Evolutionary conservation across 2,329 filamentous ascomycete species (phyloP).

Genomic region (Stromatinia cepivora): DNA sequence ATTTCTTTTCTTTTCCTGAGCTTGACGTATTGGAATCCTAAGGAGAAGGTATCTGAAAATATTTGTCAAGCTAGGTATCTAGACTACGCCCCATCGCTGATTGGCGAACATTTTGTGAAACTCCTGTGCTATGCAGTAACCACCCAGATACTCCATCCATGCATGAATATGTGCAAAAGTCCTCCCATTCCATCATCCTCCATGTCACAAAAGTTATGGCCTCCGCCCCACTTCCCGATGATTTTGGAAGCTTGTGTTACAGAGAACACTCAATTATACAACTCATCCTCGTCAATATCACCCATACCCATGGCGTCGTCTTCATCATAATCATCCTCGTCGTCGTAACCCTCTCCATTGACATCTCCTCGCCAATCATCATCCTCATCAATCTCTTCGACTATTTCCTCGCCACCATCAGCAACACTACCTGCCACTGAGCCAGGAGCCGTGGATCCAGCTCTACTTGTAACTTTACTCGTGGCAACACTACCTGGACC

Average conservation of each 20-base stretch:
- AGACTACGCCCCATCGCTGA: background rate
- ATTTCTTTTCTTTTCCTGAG: background rate
- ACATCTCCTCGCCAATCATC: constrained; percentile 17
- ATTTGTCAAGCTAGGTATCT: background rate
- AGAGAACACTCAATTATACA: background rate
- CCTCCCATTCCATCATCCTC: background rate
- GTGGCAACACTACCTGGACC: constrained; percentile 53
- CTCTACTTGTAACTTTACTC: constrained; percentile 44
- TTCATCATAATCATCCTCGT: constrained; percentile 19
- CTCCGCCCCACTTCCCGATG: background rate
- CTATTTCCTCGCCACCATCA: background rate
- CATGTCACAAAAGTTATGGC: background rate
- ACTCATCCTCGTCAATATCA: constrained; percentile 19
- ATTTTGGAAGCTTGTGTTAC: background rate
- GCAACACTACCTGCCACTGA: constrained; percentile 25
- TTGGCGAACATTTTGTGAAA: background rate
- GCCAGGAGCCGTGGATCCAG: constrained; percentile 24
- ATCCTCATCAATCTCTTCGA: constrained; percentile 3
- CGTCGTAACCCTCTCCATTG: background rate
- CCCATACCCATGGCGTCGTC: constrained; percentile 17
- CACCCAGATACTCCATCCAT: background rate
- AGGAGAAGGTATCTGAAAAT: background rate
- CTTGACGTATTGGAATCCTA: background rate
- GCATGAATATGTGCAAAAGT: background rate
- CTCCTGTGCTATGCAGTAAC: constrained; percentile 7